Base-by-base conservation (phyloP, 139 green algal species). In the Nannochloris sp. region DNA sequence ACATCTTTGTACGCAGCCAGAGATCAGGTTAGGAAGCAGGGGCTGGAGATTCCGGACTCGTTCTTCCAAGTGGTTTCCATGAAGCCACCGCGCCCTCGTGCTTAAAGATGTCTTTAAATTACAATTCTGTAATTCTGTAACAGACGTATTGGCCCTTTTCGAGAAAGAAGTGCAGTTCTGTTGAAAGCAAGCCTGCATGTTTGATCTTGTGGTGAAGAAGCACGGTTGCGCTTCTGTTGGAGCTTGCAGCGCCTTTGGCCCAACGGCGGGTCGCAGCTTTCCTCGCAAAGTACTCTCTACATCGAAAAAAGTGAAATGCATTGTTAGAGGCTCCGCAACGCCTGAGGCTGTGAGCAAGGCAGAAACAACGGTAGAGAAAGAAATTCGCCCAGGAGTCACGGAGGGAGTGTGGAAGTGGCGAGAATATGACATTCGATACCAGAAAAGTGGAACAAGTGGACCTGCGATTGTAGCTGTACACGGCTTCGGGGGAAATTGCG, bases 401-500 rank as follows among this genome's bases (percentile, higher is more conserved):
- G 50, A 78, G 68, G 78, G 68, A 19, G 80, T 73, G 48, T 97
- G 87, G 85, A 36, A 23, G 3, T 97, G 90, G 90, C 29, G 78
- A 7, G 86, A 84, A 1, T 70, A 92, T 60, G 74, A 65, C 5
- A 95, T 97, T 5, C 75, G 91, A 6, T 97, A 97, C 67, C 72
- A 56, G 14, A 66, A 70, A 24, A 74, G 72, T 18, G 75, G 72
- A 8, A 67, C 69, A 18, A 8, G 44, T 5, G 74, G 68, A 3
- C 68, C 72, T 59, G 23, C 49, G 5, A 48, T 73, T 58, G 46
- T 76, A 15, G 61, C 31, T 48, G 57, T 68, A 7, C 92, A 98
- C 55, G 91, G 92, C 8, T 98, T 98, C 82, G 92, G 92, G 2
- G 88, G 82, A 25, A 97, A 96, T 66, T 78, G 71, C n/a, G 85